Evolutionary conservation across 805 yeast genomes (phyloP).

Genomic region (Starmerella powellii): DNA sequence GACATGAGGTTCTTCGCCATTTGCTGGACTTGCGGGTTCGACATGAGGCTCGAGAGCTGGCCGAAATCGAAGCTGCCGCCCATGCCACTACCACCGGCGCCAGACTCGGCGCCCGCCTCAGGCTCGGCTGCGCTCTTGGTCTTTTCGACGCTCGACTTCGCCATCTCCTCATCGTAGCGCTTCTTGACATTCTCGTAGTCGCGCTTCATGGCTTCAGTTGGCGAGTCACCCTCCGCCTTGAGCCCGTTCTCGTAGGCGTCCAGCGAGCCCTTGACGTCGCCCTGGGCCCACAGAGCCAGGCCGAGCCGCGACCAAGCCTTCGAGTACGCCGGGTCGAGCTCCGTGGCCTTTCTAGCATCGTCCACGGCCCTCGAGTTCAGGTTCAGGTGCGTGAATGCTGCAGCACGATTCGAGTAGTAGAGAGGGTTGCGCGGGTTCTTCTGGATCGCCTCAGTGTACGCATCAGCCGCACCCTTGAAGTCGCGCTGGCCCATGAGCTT

Average conservation of each 20-base stretch:
- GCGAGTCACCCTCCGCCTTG: conserved; percentile 71
- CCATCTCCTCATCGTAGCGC: conserved; percentile 61
- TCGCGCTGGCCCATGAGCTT: conserved; percentile 70
- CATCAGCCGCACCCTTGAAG: conserved; percentile 56
- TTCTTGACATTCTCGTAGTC: conserved; percentile 90
- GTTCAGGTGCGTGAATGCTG: conserved; percentile 74
- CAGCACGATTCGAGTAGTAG: conserved; percentile 88
- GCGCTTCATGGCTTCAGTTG: conserved; percentile 79
- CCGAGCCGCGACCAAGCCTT: conserved; percentile 95
- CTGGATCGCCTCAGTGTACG: conserved; percentile 70
- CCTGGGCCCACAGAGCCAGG: conserved; percentile 83
- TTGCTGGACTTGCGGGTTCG: conserved; percentile 83
- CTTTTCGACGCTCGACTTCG: conserved; percentile 12
- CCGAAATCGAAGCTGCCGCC: conserved; percentile 60
- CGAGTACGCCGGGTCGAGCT: conserved; percentile 65
- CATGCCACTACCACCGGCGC: conserved; percentile 14
- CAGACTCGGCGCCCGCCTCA: conserved; percentile 3
- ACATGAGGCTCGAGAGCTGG: conserved; percentile 55
- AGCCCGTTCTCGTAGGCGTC: conserved; percentile 83
- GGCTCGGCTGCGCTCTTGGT: neutral
- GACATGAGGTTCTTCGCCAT: conserved; percentile 83
- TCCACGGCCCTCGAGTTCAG: conserved; percentile 64
- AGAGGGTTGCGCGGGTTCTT: conserved; percentile 64
- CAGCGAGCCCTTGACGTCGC: conserved; percentile 80
- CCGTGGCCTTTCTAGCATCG: conserved; percentile 76